These are phyloP conservation scores for Avena insularis DNA, from an alignment of 176 grass and related monocot genomes.

Conservation along the genomic window DNA sequence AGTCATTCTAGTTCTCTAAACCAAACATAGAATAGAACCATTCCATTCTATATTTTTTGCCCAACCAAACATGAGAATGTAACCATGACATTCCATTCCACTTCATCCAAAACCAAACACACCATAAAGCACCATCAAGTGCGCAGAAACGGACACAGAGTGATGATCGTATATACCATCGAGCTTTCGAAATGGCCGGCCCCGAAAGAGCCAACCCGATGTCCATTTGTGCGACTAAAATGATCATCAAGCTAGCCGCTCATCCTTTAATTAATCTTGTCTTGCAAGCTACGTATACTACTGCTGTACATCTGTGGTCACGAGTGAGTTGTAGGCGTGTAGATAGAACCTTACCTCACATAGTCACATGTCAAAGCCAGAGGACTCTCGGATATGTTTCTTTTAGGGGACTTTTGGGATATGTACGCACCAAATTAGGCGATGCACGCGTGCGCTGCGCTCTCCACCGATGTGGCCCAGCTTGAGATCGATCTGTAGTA, in stretches of 20 bases:
- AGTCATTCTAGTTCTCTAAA: too few relatives aligned
- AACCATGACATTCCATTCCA: too few relatives aligned
- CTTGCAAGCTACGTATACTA: slow-evolving; percentile 52
- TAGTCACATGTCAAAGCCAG: neutral
- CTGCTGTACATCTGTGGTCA: neutral
- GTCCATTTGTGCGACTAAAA: neutral
- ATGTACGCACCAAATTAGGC: neutral
- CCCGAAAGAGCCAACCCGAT: slow-evolving; percentile 3
- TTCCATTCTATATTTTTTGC: too few relatives aligned
- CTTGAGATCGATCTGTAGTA: too few relatives aligned
- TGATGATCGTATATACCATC: slow-evolving; percentile 9
- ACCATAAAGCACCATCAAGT: neutral
- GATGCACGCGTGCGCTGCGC: neutral
- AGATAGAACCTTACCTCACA: neutral
- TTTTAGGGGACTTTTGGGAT: neutral
- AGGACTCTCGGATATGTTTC: too few relatives aligned
- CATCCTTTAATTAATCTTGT: slow-evolving; percentile 38
- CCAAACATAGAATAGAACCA: too few relatives aligned
- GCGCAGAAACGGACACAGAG: neutral
- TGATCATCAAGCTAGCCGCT: slow-evolving; percentile 30
- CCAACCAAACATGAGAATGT: too few relatives aligned
- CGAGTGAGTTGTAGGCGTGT: neutral
- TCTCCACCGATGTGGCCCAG: neutral
- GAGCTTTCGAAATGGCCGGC: slow-evolving; percentile 23
- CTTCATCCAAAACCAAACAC: too few relatives aligned